Base-by-base conservation (phyloP, 1,284 basidiomycete species). In the Cryptococcus sp. region DNA sequence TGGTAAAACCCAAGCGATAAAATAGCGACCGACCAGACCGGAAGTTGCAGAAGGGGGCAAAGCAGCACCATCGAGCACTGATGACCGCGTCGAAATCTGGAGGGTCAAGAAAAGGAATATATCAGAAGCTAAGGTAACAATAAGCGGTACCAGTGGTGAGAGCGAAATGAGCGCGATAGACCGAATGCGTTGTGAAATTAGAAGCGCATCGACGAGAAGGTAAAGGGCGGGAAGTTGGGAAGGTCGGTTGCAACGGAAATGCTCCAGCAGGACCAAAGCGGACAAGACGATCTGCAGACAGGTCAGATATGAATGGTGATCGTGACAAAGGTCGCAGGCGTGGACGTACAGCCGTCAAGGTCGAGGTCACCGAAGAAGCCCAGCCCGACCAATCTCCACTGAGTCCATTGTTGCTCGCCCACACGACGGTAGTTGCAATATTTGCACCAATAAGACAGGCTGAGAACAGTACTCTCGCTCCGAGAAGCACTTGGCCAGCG, bases 201-300 rank as follows among this genome's bases (percentile, higher is more conserved):
- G 52, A 7, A 65, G 51, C 1, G 50, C 26, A n/a, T 51, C 50
- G 20, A 60, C 41, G 25, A 63, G 47, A 22, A 62, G 61, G 45
- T 65, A 65, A 10, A 65, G 54, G 2, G 61, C 58, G 26, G 60
- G 46, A 1, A 53, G 58, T 34, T 61, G 61, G 8, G 60, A 62
- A 20, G 57, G 58, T 4, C 63, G 52, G 11, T 29, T 44, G 40
- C 50, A 45, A 7, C 40, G 44, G 43, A 50, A 53, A 37, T 61
- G 58, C 37, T 65, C 63, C 6, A 60, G 29, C 3, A 41, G 23
- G 40, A 59, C 50, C 15, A 61, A 22, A 5, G 41, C 8, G 23
- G 15, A 47, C 10, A 48, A 15, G 39, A 51, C 26, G 19, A 46
- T 13, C 55, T 55, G 40, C 22, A 25, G 34, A 17, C 16, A 7